Conservation (phyloP, 1,139 yeast species). For the Blastobotrys elegans region DNA sequence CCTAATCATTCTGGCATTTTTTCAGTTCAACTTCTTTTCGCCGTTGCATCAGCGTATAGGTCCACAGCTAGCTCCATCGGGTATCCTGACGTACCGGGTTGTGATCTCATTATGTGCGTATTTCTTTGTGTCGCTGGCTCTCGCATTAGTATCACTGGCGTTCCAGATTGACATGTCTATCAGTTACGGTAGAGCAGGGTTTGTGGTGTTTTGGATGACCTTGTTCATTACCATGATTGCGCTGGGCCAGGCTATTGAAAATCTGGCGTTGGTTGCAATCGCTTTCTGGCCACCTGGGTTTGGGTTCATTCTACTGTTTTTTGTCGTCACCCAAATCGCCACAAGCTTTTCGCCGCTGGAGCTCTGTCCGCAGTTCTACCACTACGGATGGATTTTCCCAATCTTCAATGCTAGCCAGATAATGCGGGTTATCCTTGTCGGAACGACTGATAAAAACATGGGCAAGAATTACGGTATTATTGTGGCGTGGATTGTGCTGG, state of each 20-base stretch:
- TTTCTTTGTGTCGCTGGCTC: conserved; percentile 49
- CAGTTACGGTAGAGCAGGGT: conserved; percentile 58
- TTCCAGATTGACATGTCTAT: conserved; percentile 50
- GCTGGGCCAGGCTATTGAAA: conserved; percentile 60
- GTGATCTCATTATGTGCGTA: conserved; percentile 45
- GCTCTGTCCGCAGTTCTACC: conserved; percentile 48
- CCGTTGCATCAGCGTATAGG: conserved; percentile 49
- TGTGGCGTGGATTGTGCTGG: conserved; percentile 53
- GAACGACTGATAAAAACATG: conserved; percentile 51
- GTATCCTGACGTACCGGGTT: conserved; percentile 47
- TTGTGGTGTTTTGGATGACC: conserved; percentile 59
- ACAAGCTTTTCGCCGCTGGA: conserved; percentile 59
- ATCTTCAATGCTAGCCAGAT: conserved; percentile 55
- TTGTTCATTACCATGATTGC: conserved; percentile 57
- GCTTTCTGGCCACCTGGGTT: conserved; percentile 45
- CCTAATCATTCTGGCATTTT: conserved; percentile 61
- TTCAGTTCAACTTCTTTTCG: conserved; percentile 54
- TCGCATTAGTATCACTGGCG: conserved; percentile 53
- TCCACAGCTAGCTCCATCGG: conserved; percentile 40
- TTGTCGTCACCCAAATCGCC: conserved; percentile 56
- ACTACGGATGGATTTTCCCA: conserved; percentile 64
- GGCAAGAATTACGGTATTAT: conserved; percentile 58
- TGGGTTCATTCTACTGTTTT: conserved; percentile 59
- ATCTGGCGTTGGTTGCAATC: conserved; percentile 46
- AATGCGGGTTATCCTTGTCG: conserved; percentile 51